These are phyloP conservation scores for Penicillium sp. DNA, from an alignment of 2,329 filamentous ascomycete genomes.

Conservation along the genomic window DNA sequence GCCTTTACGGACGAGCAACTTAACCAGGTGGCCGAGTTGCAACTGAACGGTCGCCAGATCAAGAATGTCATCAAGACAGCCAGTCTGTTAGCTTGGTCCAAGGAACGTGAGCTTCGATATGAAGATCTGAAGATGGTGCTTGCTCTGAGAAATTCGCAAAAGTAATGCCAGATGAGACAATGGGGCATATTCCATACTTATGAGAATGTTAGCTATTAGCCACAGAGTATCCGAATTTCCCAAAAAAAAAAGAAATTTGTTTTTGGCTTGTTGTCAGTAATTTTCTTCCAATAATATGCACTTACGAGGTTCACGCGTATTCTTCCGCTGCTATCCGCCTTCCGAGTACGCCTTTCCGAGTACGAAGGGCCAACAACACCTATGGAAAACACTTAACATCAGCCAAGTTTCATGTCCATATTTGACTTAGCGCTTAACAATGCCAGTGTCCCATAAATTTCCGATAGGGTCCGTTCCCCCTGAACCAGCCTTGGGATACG, in stretches of 20 bases:
- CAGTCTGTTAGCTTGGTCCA: slow-evolving; percentile 37
- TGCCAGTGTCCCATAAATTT: neutral
- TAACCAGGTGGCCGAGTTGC: slow-evolving; percentile 20
- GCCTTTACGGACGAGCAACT: slow-evolving; percentile 23
- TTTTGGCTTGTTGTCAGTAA: neutral
- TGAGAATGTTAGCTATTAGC: neutral
- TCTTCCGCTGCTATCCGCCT: neutral
- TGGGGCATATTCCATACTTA: neutral
- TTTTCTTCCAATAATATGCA: neutral
- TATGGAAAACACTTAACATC: neutral
- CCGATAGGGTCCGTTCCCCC: neutral
- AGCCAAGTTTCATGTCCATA: neutral
- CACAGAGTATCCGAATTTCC: neutral
- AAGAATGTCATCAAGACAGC: slow-evolving; percentile 48
- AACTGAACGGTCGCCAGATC: slow-evolving; percentile 41
- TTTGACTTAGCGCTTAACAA: neutral
- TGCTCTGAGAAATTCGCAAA: neutral
- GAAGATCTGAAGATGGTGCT: slow-evolving; percentile 23
- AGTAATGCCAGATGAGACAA: neutral
- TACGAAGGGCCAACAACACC: neutral
- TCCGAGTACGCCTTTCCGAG: neutral
- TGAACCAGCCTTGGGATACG: neutral
- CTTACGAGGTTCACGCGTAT: too few species aligned
- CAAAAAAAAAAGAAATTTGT: too few species aligned
- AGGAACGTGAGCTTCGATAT: slow-evolving; percentile 17